Base-by-base conservation (phyloP, 257 asterid genomes). In the Verbascum thapsus region DNA sequence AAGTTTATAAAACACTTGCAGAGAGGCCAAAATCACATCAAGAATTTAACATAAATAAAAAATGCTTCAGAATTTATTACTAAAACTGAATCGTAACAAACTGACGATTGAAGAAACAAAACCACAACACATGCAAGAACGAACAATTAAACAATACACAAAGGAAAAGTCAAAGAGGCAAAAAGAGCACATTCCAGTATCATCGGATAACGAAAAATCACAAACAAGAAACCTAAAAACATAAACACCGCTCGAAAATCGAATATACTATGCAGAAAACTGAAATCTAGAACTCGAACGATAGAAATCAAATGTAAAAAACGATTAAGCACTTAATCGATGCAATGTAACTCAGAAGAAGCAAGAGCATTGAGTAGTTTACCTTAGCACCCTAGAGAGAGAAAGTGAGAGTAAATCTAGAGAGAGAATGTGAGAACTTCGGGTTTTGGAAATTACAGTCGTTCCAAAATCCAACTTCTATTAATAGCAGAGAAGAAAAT, bases 381-480 rank as follows among this genome's bases (percentile, higher is more conserved):
- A 56, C 71, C 76, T 40, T 2, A 49, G 30, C 17, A 60, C 20
- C 71, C n/a, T n/a, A n/a, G n/a, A 48, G 62, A 47, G 51, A 45
- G 47, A 30, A 37, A 9, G 13, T 23, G 9, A 51, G 69, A 51
- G 26, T 13, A 39, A 51, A 20, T 6, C 53, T 5, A 20, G 66
- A 55, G 57, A 40, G 47, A 38, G 32, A 8, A 13, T 62, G 38
- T 1, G 10, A 3, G 35, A 61, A 59, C 54, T 57, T 61, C 50
- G 53, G 72, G 45, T 43, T 30, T 41, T 12, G 3, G 8, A 68
- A 0, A 38, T 16, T 8, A 17, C 16, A 20, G 26, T 22, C 32
- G 32, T 26, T n/a, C n/a, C n/a, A n/a, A n/a, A n/a, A n/a, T n/a
- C n/a, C n/a, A n/a, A n/a, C 52, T 61, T 23, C 37, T 41, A 26